Conservation (phyloP, 2,329 filamentous ascomycete genomes). For the Fusarium tupiense region DNA sequence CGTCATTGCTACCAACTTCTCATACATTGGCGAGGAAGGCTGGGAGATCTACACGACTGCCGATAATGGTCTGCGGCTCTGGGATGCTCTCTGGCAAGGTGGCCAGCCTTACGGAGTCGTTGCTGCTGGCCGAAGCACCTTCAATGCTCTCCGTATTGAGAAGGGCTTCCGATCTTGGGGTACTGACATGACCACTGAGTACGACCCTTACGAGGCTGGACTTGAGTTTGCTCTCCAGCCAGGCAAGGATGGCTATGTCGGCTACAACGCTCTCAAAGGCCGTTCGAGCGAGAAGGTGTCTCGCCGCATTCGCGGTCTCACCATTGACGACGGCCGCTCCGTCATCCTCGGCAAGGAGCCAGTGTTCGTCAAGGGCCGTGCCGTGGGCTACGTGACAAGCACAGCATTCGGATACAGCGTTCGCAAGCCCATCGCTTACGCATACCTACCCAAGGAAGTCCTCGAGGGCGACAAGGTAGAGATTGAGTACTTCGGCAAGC, state of each 20-base stretch:
- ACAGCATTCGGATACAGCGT: slow-evolving; percentile 69
- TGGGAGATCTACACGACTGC: slow-evolving; percentile 71
- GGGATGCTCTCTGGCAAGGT: slow-evolving; percentile 66
- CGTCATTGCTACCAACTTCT: slow-evolving; percentile 64
- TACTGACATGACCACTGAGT: slow-evolving; percentile 68
- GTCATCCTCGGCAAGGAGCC: slow-evolving; percentile 71
- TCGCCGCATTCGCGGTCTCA: slow-evolving; percentile 59
- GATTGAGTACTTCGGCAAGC: slow-evolving; percentile 69
- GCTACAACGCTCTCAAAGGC: slow-evolving; percentile 58
- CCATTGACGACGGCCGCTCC: slow-evolving; percentile 64
- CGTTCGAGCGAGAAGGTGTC: slow-evolving; percentile 49
- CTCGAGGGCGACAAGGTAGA: slow-evolving; percentile 62
- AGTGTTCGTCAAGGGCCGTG: slow-evolving; percentile 58
- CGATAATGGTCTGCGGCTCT: slow-evolving; percentile 66
- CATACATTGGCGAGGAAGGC: slow-evolving; percentile 69
- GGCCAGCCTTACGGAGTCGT: slow-evolving; percentile 65
- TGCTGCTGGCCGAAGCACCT: slow-evolving; percentile 66
- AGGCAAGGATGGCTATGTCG: slow-evolving; percentile 61
- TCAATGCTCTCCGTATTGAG: slow-evolving; percentile 68
- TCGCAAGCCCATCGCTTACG: slow-evolving; percentile 67
- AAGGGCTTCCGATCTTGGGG: slow-evolving; percentile 68
- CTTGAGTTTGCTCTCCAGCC: slow-evolving; percentile 60
- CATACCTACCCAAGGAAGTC: slow-evolving; percentile 62
- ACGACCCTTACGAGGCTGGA: slow-evolving; percentile 69
- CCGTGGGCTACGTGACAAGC: slow-evolving; percentile 67